Evolutionary conservation across 352 stramenopile species (phyloP).

Genomic region (Globisporangium cystogenes): DNA sequence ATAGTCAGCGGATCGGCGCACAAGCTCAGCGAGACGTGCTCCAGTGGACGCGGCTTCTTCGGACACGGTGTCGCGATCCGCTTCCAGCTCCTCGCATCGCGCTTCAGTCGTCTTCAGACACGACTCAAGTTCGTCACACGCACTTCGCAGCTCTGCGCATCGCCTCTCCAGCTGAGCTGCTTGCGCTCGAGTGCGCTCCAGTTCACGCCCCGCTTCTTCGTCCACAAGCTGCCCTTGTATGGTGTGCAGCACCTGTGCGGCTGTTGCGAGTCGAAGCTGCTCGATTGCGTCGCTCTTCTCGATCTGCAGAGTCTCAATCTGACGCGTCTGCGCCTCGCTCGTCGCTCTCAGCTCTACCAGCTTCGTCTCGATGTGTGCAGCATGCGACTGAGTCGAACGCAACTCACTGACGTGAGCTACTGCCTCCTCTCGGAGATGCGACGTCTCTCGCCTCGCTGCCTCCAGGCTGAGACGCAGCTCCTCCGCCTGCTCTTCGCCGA

Average conservation of each 20-base stretch:
- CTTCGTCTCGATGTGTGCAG: background rate
- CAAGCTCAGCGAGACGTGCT: background rate
- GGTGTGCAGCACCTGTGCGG: background rate
- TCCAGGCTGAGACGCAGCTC: background rate
- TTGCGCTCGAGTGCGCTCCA: background rate
- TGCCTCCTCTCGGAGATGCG: background rate
- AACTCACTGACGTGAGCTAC: background rate
- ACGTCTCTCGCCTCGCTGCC: background rate
- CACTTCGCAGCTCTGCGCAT: background rate
- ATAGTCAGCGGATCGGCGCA: background rate
- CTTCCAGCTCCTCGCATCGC: background rate
- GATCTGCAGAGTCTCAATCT: background rate
- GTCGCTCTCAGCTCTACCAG: background rate
- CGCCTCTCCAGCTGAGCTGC: background rate
- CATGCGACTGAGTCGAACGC: background rate
- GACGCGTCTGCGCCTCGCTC: background rate
- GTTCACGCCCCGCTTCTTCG: background rate
- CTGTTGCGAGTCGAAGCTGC: background rate
- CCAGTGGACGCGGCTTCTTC: background rate
- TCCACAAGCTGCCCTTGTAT: background rate
- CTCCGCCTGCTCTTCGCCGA: background rate
- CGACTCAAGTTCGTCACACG: background rate
- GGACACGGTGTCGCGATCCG: background rate
- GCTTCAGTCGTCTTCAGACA: background rate
- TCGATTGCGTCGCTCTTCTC: background rate